Evolutionary conservation across 768 basidiomycete genomes (phyloP), one percentile per base, ranked within the genome.

Genomic region (Cystobasidium ongulense): DNA sequence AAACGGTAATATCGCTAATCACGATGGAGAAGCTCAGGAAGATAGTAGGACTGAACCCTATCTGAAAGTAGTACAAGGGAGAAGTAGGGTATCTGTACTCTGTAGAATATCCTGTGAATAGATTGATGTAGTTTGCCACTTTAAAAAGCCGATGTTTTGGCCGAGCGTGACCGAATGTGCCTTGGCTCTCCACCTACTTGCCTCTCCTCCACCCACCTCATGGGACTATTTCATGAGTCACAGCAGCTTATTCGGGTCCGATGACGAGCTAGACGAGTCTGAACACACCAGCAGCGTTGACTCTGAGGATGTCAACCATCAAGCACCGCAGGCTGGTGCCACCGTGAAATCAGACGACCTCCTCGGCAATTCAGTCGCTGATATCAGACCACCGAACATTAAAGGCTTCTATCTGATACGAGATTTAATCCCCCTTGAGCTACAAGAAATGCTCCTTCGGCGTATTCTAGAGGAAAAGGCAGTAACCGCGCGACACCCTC

Each of bases 1-100:
- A 73, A 27, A 73, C 72, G 1, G 72, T 73, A n/a, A 73, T 73
- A 5, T 73, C 72, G 23, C 36, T 73, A 39, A 35, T 63, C 3
- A 43, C 61, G 33, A 54, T 71, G 33, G 68, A 71, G 25, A 59
- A 46, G 54, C 54, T 71, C 10, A 54, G 68, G 21, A 54, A 52
- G 29, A 8, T 71, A 33, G 54, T 59, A n/a, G 68, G 68, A 29
- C 54, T 71, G 11, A 71, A 71, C 21, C 68, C 68, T 21, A 54
- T 71, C 29, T 71, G 38, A 29, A 38, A 50, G 13, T 31, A n/a
- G 11, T 39, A 15, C 11, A 38, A 35, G 18, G 41, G 25, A 43
- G 11, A 39, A 39, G 63, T 17, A 64, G 4, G 29, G 41, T 3
- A 10, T 41, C 13, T 64, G 63, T 36, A 27, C 10, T 38, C 13